Conservation (phyloP, 805 yeast genomes). For the Suhomyces sp. region DNA sequence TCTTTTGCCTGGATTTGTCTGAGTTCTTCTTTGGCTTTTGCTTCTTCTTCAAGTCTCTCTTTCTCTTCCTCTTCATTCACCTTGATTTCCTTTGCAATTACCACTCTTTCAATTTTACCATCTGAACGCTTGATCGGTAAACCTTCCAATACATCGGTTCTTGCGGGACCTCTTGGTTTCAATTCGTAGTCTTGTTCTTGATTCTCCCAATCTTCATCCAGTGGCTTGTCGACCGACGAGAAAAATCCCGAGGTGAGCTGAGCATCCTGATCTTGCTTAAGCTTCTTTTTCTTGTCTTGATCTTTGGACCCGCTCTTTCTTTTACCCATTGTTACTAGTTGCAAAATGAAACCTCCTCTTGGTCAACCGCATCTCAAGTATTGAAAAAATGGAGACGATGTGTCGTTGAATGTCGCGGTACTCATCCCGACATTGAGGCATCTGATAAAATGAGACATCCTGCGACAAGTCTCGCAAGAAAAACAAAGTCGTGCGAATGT, state of each 20-base stretch:
- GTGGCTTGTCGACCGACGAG: constrained; percentile 11
- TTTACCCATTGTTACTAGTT: no score
- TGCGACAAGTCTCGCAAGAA: no score
- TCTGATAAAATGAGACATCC: no score
- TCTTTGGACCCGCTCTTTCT: constrained; percentile 25
- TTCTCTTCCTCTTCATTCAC: constrained; percentile 19
- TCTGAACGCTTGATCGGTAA: constrained; percentile 75
- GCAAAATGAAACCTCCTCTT: no score
- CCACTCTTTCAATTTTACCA: constrained; percentile 72
- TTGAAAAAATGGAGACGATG: no score
- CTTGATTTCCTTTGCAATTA: constrained; percentile 32
- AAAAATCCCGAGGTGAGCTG: constrained; percentile 39
- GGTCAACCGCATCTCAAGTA: no score
- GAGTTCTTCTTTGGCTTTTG: not conserved
- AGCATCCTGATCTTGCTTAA: constrained; percentile 42
- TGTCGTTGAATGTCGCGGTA: no score
- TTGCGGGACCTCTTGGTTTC: constrained; percentile 57
- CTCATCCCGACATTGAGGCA: no score
- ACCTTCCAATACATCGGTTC: constrained; percentile 57
- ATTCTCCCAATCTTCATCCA: constrained; percentile 55
- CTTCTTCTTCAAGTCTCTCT: constrained; percentile 18
- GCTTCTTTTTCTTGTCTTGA: constrained; percentile 36
- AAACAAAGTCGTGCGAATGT: no score
- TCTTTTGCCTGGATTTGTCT: no score
- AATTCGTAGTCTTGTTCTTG: constrained; percentile 79